Base-by-base conservation (phyloP, 1,284 basidiomycete species). In the Kalmanozyma brasiliensis region DNA sequence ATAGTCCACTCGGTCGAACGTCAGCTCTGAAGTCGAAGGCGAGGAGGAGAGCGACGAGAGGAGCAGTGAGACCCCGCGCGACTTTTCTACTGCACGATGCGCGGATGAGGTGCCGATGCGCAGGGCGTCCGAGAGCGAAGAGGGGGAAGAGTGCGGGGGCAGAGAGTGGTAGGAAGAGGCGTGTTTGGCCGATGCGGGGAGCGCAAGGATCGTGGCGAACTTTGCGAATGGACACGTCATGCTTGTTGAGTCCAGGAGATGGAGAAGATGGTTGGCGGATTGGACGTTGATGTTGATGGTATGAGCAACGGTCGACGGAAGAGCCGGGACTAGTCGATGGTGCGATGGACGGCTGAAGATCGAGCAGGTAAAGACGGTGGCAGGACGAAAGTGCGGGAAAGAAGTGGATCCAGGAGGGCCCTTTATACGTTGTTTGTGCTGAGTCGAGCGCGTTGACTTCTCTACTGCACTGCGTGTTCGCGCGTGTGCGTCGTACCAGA, bases 151-250 rank as follows among this genome's bases (percentile, higher is more conserved):
- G 17, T 36, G 17, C 32, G 24, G 14, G 24, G 11, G n/a, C 5
- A 14, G 8, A 4, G 35, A 17, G 14, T 35, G 19, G 22, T 35
- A 43, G 19, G 30, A 9, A 17, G 36, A 14, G 24, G 23, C 19
- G 13, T 23, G 8, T 11, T 34, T 43, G 30, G 16, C 26, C 11
- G 30, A 22, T n/a, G 33, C 19, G 32, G 46, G 33, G 34, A 34
- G 11, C 1, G 64, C 59, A 8, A 69, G 36, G 17, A 60, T 38
- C 6, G 16, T 34, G 24, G 61, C 61, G 37, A 73, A 53, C 38
- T 62, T 61, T 9, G 66, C 70, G 35, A 73, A 73, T 19, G 70
- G 70, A 20, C 70, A 73, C 4, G 52, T 34, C 70, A 72, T 72
- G 24, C 19, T 48, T 29, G 26, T 6, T 29, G 26, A 7, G 26